These are phyloP conservation scores for Trichosporon inkin DNA, from an alignment of 1,284 basidiomycete species.

Conservation along the genomic window DNA sequence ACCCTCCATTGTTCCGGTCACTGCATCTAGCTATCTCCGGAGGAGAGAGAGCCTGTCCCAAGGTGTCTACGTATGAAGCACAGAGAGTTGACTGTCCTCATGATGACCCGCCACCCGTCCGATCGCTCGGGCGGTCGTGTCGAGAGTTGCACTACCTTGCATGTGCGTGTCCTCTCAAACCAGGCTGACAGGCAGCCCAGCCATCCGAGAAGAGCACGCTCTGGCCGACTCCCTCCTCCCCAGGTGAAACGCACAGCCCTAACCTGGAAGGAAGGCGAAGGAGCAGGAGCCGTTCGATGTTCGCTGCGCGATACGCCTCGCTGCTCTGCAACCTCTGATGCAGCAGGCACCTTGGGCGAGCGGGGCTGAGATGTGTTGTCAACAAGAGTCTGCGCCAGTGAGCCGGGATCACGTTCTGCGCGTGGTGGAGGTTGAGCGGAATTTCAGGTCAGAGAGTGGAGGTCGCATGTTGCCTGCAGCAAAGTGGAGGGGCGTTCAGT, in stretches of 20 bases:
- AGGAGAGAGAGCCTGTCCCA: no score
- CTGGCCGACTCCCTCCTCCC: not conserved
- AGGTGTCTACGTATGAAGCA: no score
- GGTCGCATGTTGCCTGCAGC: no score
- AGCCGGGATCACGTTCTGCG: no score
- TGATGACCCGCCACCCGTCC: no score
- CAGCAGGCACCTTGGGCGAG: conserved; percentile 27
- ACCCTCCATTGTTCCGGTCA: no score
- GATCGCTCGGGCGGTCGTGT: no score
- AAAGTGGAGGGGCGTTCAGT: no score
- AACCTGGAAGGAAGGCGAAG: not conserved
- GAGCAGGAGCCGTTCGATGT: conserved; percentile 9
- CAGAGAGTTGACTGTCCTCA: no score
- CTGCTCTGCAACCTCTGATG: conserved; percentile 19
- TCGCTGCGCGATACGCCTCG: conserved; percentile 24
- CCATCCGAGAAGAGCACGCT: not conserved
- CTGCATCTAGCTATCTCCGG: no score
- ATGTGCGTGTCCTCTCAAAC: conserved; percentile 1
- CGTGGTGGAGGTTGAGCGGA: no score
- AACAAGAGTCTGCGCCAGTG: not conserved
- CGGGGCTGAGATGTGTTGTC: conserved; percentile 3
- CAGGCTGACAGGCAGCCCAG: not conserved
- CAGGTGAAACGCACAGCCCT: not conserved
- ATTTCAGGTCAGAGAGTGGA: no score
- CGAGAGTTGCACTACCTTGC: not conserved